Conservation (phyloP, 1,284 basidiomycete genomes). For the Rhodotorula sp. region DNA sequence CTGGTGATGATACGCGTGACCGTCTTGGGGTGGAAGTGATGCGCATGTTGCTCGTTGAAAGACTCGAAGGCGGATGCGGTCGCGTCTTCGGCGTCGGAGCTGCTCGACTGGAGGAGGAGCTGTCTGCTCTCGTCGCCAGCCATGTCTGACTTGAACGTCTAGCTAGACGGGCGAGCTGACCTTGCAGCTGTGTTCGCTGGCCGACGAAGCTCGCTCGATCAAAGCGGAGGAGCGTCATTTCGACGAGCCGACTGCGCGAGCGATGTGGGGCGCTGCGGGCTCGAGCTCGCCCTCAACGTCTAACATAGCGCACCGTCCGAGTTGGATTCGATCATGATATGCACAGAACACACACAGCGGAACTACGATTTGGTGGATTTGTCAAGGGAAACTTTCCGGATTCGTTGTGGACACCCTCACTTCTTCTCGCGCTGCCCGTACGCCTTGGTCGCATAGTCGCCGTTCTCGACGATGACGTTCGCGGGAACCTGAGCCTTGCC, state of each 20-base stretch:
- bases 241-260: too few relatives aligned
- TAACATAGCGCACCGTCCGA: too few relatives aligned
- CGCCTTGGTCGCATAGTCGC: conserved; percentile 27
- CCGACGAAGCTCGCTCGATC: too few relatives aligned
- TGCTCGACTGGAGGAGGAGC: not conserved
- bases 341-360: too few relatives aligned
- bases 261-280: too few relatives aligned
- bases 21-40: conserved; percentile 26
- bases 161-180: too few relatives aligned
- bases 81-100: not conserved
- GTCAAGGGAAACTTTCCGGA: too few relatives aligned
- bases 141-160: not conserved
- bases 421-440: conserved; percentile 11
- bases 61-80: not conserved
- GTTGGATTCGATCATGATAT: too few relatives aligned
- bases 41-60: conserved; percentile 16
- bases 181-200: too few relatives aligned
- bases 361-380: too few relatives aligned
- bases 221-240: too few relatives aligned
- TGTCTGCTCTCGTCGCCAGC: not conserved
- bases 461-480: conserved; percentile 66
- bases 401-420: not conserved
- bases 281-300: too few relatives aligned
- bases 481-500: conserved; percentile 68
- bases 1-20: conserved; percentile 62